phyloP scores from a whole-genome alignment of 2,329 filamentous ascomycete species.

The Ophiostoma sp. region DNA sequence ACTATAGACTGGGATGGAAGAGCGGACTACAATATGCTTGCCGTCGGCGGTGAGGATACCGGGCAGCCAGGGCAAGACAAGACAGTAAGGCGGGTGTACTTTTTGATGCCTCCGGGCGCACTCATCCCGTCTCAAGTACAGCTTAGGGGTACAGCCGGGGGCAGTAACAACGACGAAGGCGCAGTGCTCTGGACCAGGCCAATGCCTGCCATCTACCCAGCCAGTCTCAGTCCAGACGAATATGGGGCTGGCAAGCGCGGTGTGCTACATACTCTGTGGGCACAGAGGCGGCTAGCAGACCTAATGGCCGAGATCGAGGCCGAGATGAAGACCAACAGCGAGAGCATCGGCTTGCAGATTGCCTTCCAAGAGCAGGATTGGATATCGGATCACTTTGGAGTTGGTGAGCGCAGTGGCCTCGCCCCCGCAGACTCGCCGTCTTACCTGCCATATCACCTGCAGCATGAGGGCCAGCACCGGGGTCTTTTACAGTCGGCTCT shows the following conservation, averaged over 20 bases:
- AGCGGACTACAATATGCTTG: slow-evolving; percentile 64
- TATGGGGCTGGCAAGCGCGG: slow-evolving; percentile 67
- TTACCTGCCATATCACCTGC: slow-evolving; percentile 22
- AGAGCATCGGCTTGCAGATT: slow-evolving; percentile 81
- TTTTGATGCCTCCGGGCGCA: slow-evolving; percentile 68
- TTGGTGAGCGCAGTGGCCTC: slow-evolving; percentile 36
- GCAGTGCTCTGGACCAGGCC: slow-evolving; percentile 63
- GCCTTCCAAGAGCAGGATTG: slow-evolving; percentile 75
- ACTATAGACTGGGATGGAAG: slow-evolving; percentile 81
- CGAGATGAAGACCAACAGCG: slow-evolving; percentile 67
- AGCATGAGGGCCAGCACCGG: background rate
- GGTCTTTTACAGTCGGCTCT: background rate
- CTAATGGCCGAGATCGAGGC: slow-evolving; percentile 69
- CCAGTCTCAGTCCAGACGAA: slow-evolving; percentile 63
- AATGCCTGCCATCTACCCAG: slow-evolving; percentile 78
- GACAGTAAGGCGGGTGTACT: slow-evolving; percentile 60
- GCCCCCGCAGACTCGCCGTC: slow-evolving; percentile 19
- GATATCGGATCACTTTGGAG: slow-evolving; percentile 76
- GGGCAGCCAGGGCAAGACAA: background rate
- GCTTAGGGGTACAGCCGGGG: slow-evolving; percentile 44
- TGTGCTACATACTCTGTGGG: slow-evolving; percentile 86
- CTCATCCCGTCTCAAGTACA: slow-evolving; percentile 67
- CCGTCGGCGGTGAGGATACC: slow-evolving; percentile 51
- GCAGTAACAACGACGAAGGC: slow-evolving; percentile 18
- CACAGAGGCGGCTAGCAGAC: slow-evolving; percentile 70